Percentiles rank a stretch among this genome's conserved stretches.
Evolutionary conservation across 352 stramenopile species (phyloP).

Genomic region (Phytophthora citrophthora): DNA sequence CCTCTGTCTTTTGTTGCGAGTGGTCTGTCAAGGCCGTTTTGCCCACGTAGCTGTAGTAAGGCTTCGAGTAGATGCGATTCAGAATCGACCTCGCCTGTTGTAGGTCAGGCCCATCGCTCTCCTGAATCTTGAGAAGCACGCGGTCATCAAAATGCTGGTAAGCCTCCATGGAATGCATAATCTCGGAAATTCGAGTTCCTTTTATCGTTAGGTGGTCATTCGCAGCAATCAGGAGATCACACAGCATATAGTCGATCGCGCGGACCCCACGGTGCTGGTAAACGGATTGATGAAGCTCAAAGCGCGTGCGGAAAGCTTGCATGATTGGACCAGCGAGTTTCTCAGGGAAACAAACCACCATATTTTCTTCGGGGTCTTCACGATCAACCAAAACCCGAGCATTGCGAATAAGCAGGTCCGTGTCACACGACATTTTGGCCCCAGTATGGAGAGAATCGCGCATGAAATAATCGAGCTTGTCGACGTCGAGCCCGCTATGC

Average conservation of each 20-base stretch:
- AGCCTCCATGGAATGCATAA: slow-evolving; percentile 64
- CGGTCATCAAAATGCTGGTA: slow-evolving; percentile 89
- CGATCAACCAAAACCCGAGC: slow-evolving; percentile 72
- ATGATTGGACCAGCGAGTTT: slow-evolving; percentile 89
- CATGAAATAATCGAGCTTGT: slow-evolving; percentile 93
- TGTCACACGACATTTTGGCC: slow-evolving; percentile 77
- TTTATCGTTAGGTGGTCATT: slow-evolving; percentile 72
- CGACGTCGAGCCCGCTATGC: slow-evolving; percentile 85
- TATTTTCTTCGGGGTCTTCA: slow-evolving; percentile 42
- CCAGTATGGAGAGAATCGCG: slow-evolving; percentile 82
- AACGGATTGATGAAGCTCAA: slow-evolving; percentile 86
- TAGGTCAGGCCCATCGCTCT: slow-evolving; percentile 62
- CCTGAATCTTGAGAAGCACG: slow-evolving; percentile 77
- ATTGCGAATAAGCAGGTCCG: slow-evolving; percentile 76
- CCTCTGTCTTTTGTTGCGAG: slow-evolving; percentile 50
- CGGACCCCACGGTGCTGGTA: slow-evolving; percentile 88
- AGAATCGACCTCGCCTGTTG: slow-evolving; percentile 57
- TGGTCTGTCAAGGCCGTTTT: slow-evolving; percentile 62
- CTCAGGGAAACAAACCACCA: slow-evolving; percentile 87
- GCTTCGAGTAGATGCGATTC: slow-evolving; percentile 65
- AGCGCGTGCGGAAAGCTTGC: slow-evolving; percentile 89
- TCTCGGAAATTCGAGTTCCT: slow-evolving; percentile 68
- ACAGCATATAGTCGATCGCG: slow-evolving; percentile 91
- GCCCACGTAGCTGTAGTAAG: slow-evolving; percentile 83
- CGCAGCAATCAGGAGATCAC: slow-evolving; percentile 75